phyloP scores from a whole-genome alignment of 78 protist genomes.

The Trichosphaerium sp. region DNA sequence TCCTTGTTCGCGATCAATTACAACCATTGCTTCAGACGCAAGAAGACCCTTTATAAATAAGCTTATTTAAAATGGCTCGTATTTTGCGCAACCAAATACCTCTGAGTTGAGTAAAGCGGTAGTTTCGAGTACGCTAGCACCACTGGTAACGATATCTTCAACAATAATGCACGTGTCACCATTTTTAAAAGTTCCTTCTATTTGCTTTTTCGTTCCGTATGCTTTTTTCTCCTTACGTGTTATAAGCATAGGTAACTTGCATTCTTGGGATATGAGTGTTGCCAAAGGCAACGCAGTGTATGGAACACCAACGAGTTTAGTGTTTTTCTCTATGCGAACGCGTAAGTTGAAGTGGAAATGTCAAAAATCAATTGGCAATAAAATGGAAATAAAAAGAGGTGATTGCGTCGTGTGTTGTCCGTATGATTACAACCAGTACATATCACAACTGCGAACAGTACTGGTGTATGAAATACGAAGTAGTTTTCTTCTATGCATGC shows the following conservation, averaged over 20 bases:
- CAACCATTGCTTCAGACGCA: slow-evolving; percentile 57
- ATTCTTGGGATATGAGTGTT: slow-evolving; percentile 37
- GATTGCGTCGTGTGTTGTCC: too few relatives aligned
- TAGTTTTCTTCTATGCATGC: too few relatives aligned
- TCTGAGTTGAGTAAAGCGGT: slow-evolving; percentile 34
- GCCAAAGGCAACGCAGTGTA: slow-evolving; percentile 77
- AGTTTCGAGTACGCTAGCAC: slow-evolving; percentile 57
- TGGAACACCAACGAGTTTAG: slow-evolving; percentile 81
- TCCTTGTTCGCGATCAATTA: slow-evolving; percentile 72
- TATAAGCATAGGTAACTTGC: slow-evolving; percentile 49
- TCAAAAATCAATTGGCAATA: too few relatives aligned
- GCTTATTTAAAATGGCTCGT: too few relatives aligned
- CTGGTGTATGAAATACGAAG: too few relatives aligned
- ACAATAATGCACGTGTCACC: slow-evolving; percentile 58
- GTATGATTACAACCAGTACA: too few relatives aligned
- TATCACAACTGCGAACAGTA: too few relatives aligned
- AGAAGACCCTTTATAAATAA: too few relatives aligned
- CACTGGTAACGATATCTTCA: slow-evolving; percentile 71
- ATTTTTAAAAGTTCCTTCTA: slow-evolving; percentile 58
- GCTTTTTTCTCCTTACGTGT: slow-evolving; percentile 70
- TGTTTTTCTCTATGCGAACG: too few relatives aligned
- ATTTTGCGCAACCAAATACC: too few relatives aligned
- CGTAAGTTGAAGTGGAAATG: too few relatives aligned
- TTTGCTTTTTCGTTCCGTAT: slow-evolving; percentile 61
- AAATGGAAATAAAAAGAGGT: too few relatives aligned